Conservation (phyloP, 805 yeast species). For the Lipomyces spencermartinsiae region DNA sequence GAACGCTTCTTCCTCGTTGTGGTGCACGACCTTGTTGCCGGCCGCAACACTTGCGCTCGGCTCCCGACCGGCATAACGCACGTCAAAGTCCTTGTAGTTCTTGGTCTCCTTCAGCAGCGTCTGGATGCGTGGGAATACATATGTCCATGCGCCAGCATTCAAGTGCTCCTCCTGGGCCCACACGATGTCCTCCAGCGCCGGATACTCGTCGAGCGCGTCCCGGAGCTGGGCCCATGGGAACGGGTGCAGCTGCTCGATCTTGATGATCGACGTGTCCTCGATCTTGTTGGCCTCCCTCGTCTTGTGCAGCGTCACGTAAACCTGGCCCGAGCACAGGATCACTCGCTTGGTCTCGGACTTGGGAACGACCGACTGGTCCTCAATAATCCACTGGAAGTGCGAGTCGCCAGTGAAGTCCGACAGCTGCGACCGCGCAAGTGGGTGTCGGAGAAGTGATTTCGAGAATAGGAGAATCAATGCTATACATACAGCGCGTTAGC, state of each 20-base stretch:
- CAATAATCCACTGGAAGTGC: conserved; percentile 94
- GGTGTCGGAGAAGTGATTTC: conserved; percentile 93
- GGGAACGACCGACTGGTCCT: conserved; percentile 76
- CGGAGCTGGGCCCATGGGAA: conserved; percentile 97
- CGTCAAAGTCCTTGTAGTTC: conserved; percentile 59
- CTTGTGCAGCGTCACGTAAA: conserved; percentile 88
- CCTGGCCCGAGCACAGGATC: conserved; percentile 90
- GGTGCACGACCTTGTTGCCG: conserved; percentile 88
- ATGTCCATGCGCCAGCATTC: conserved; percentile 92
- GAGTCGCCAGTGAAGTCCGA: conserved; percentile 89
- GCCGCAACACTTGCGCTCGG: conserved; percentile 99
- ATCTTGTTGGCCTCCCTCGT: conserved; percentile 78
- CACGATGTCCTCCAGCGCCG: conserved; percentile 83
- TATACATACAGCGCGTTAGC: conserved; percentile 52
- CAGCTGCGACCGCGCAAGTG: conserved; percentile 88
- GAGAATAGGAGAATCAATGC: conserved; percentile 86
- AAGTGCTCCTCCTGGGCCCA: conserved; percentile 99
- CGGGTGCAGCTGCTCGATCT: conserved; percentile 95
- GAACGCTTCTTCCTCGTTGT: conserved; percentile 86
- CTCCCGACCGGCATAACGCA: conserved; percentile 95
- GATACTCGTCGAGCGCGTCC: conserved; percentile 80
- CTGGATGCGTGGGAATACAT: conserved; percentile 78
- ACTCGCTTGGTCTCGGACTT: conserved; percentile 88
- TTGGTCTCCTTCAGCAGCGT: conserved; percentile 80
- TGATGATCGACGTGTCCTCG: conserved; percentile 85